Conservation (phyloP, 495 filamentous ascomycete species). For the Trichoderma orchidacearum region DNA sequence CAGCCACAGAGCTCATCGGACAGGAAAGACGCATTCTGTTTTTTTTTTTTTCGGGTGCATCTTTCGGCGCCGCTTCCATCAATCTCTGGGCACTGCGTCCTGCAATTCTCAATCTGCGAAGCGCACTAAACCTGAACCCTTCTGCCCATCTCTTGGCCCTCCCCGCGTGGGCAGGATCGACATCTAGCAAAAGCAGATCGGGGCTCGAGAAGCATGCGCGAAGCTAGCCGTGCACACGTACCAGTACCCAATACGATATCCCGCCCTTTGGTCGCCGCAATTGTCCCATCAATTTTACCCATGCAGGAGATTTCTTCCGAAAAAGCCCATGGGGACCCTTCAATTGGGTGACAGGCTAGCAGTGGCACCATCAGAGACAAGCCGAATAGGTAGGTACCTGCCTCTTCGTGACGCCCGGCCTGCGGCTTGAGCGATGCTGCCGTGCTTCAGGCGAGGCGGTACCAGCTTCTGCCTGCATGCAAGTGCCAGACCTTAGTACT, state of each 20-base stretch:
- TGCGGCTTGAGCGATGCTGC: neutral
- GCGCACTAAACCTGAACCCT: neutral
- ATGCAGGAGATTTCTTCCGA: neutral
- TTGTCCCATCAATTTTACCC: neutral
- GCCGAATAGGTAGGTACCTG: neutral
- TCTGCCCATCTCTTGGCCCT: neutral
- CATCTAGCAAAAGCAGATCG: neutral
- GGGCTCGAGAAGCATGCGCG: neutral
- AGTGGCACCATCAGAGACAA: neutral
- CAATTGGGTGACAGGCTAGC: neutral
- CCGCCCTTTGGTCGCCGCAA: neutral
- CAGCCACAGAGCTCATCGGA: no score
- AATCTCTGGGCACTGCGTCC: neutral
- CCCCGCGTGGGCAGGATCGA: neutral
- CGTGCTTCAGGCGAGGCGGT: neutral
- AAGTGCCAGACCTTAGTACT: no score
- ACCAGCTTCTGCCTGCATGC: neutral
- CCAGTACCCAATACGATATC: neutral
- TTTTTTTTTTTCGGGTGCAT: neutral
- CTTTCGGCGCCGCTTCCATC: neutral
- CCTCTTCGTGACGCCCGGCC: neutral
- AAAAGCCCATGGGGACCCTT: neutral
- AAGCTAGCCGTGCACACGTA: neutral
- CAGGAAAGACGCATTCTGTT: neutral
- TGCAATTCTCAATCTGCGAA: neutral